phyloP scores from a whole-genome alignment of 169 alveolate species.

The Plasmodium vivax region DNA sequence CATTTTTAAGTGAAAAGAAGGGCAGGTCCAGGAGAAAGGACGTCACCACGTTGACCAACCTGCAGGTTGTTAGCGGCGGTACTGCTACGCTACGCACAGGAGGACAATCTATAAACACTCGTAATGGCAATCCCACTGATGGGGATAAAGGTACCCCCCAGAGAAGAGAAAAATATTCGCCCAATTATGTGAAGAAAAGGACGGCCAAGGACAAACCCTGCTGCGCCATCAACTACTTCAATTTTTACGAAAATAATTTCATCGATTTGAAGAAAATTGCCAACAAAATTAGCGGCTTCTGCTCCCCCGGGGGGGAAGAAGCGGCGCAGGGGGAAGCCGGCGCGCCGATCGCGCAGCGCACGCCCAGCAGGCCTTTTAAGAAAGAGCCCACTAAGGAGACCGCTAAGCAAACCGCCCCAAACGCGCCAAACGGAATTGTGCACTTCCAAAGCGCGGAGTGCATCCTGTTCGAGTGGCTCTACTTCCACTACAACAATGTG shows the following conservation, averaged over 20 bases:
- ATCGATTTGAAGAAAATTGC: conserved; percentile 35
- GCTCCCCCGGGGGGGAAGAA: not conserved
- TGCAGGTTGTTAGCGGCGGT: not conserved
- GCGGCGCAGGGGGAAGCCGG: not conserved
- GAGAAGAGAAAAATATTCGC: not conserved
- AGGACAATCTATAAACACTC: not conserved
- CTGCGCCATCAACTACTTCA: conserved; percentile 10
- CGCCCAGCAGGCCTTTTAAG: not conserved
- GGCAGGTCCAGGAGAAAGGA: not conserved
- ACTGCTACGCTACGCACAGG: not conserved
- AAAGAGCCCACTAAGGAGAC: not conserved
- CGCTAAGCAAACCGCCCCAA: no score
- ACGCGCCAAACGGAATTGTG: not conserved
- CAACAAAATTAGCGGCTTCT: conserved; percentile 10
- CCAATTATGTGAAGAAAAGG: not conserved
- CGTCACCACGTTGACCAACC: not conserved
- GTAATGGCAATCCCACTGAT: not conserved
- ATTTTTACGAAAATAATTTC: conserved; percentile 72
- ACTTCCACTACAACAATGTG: conserved; percentile 70
- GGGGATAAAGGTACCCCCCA: not conserved
- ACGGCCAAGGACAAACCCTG: not conserved
- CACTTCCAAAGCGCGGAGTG: conserved; percentile 16
- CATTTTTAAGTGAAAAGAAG: not conserved
- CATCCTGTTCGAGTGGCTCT: conserved; percentile 67
- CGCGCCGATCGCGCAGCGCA: not conserved